Evolutionary conservation across 139 green algal genomes (phyloP).

Genomic region (Chlorella sorokiniana): DNA sequence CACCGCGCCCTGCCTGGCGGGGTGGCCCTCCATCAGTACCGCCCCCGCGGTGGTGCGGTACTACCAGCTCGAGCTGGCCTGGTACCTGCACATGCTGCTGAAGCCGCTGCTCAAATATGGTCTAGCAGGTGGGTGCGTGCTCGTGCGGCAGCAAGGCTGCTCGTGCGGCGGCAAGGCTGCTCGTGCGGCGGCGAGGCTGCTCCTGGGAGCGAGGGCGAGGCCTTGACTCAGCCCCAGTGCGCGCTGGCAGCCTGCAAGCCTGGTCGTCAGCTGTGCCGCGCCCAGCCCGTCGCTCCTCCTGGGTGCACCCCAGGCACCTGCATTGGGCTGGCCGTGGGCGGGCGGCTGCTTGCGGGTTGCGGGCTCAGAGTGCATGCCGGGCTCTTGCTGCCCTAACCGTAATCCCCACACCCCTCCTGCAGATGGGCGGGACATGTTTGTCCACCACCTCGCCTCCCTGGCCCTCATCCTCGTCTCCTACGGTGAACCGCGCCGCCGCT

Average conservation of each 20-base stretch:
- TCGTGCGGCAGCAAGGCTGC: background rate
- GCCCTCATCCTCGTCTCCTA: constrained; percentile 32
- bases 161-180: background rate
- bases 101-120: constrained; percentile 37
- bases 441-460: constrained; percentile 40
- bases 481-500: background rate
- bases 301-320: background rate
- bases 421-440: constrained; percentile 37
- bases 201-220: too few species aligned
- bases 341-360: background rate
- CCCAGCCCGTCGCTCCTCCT: background rate
- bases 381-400: background rate
- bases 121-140: background rate
- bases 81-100: constrained; percentile 47
- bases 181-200: too few species aligned
- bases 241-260: background rate
- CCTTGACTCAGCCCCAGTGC: too few species aligned
- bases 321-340: background rate
- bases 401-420: background rate
- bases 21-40: constrained; percentile 34
- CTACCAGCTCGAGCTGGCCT: constrained; percentile 44
- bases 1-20: constrained; percentile 28
- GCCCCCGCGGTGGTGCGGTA: constrained; percentile 23
- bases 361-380: background rate
- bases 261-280: background rate